Percentiles rank a stretch among this genome's conserved stretches.
Evolutionary conservation across 495 filamentous ascomycete species (phyloP).

Genomic region (Neurospora sp.): DNA sequence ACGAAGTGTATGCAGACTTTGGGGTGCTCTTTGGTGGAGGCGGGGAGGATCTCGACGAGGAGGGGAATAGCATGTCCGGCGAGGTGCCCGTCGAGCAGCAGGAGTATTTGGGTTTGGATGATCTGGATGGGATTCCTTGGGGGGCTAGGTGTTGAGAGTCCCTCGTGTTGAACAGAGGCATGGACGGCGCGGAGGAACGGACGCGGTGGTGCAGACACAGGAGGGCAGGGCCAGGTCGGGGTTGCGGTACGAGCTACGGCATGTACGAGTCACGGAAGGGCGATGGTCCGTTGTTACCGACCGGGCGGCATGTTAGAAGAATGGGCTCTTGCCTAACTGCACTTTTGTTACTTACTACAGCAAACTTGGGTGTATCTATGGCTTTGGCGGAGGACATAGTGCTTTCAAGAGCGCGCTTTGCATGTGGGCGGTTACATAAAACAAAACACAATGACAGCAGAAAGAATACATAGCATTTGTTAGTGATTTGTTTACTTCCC

Average conservation of each 20-base stretch:
- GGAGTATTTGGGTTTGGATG: conserved; percentile 6
- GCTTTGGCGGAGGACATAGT: background rate
- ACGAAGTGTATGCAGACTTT: conserved; percentile 39
- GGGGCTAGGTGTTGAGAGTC: conserved; percentile 19
- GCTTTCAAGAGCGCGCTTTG: background rate
- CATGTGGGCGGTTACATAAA: background rate
- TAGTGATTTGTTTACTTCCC: background rate
- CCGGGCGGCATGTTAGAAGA: background rate
- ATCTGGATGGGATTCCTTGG: conserved; percentile 28
- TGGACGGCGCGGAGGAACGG: too few relatives aligned
- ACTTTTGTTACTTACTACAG: background rate
- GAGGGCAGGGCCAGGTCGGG: background rate
- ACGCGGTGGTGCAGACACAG: background rate
- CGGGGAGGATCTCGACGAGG: conserved; percentile 9
- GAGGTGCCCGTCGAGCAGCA: conserved; percentile 5
- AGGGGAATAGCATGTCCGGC: background rate
- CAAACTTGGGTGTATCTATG: background rate
- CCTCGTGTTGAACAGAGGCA: too few relatives aligned
- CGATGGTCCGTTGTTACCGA: background rate
- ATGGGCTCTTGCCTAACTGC: background rate
- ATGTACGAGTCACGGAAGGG: background rate
- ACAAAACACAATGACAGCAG: background rate
- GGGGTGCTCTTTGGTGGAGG: conserved; percentile 31
- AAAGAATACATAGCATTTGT: background rate
- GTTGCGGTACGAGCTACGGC: background rate